Conservation (phyloP, 1,284 basidiomycete species). For the Irpex sp. region DNA sequence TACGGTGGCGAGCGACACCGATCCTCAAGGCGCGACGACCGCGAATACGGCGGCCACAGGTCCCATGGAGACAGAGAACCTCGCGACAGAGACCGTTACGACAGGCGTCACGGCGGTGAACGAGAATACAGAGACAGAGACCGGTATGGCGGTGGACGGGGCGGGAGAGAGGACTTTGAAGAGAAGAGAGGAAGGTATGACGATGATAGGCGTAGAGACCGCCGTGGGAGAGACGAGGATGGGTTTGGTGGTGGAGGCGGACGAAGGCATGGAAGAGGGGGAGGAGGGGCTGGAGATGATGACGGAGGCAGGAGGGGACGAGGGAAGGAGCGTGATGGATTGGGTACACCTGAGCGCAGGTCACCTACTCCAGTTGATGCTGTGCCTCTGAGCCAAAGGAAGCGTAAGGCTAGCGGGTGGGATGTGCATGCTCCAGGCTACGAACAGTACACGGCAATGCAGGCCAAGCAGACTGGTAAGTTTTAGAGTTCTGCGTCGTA, state of each 20-base stretch:
- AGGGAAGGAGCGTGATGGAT: conserved; percentile 33
- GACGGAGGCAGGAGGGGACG: conserved; percentile 31
- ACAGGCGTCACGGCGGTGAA: conserved; percentile 22
- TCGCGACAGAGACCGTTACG: conserved; percentile 26
- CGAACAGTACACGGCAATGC: conserved; percentile 89
- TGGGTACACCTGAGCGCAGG: conserved; percentile 69
- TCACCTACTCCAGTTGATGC: conserved; percentile 90
- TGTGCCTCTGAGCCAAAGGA: conserved; percentile 79
- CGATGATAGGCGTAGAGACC: conserved; percentile 28
- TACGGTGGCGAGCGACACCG: conserved; percentile 42
- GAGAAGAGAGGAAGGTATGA: conserved; percentile 35
- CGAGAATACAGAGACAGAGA: conserved; percentile 29
- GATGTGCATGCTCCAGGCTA: conserved; percentile 94
- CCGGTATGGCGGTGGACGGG: conserved; percentile 19
- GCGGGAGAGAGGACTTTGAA: conserved; percentile 28
- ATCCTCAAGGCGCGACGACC: conserved; percentile 46
- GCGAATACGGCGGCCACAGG: conserved; percentile 18
- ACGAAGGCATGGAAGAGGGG: conserved; percentile 31
- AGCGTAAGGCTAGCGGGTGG: conserved; percentile 89
- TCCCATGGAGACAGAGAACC: conserved; percentile 40
- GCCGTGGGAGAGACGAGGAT: conserved; percentile 46
- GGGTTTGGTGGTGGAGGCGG: conserved; percentile 22
- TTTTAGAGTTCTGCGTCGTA: conserved; percentile 9
- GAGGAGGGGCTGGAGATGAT: conserved; percentile 27
- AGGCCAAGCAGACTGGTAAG: conserved; percentile 94